Conservation (phyloP, 2,329 filamentous ascomycete genomes). For the Ophiostoma populinum region DNA sequence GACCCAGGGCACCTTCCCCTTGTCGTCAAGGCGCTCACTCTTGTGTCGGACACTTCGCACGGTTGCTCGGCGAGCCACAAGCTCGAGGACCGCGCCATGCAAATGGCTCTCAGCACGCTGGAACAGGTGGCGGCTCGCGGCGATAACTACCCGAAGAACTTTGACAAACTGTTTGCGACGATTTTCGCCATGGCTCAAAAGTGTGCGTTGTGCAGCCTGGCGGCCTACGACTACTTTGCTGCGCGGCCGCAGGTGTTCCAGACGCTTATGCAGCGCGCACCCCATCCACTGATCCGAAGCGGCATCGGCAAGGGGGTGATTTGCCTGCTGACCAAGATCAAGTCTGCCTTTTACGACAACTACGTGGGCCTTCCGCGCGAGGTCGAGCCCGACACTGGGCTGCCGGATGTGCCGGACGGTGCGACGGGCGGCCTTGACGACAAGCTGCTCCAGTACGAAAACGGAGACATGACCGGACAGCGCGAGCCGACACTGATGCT, state of each 20-base stretch:
- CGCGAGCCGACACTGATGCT: not conserved
- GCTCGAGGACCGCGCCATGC: slow-evolving; percentile 32
- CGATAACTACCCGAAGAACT: slow-evolving; percentile 52
- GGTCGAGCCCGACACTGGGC: too few relatives aligned
- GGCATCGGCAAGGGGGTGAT: slow-evolving; percentile 35
- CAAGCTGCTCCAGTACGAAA: slow-evolving; percentile 1
- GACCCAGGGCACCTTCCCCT: slow-evolving; percentile 56
- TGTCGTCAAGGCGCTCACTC: slow-evolving; percentile 42
- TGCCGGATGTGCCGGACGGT: too few relatives aligned
- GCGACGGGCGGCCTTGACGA: slow-evolving; percentile 15
- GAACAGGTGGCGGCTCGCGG: slow-evolving; percentile 57
- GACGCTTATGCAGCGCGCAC: slow-evolving; percentile 45
- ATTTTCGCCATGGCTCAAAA: slow-evolving; percentile 30
- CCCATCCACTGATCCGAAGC: slow-evolving; percentile 36
- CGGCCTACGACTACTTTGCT: slow-evolving; percentile 44
- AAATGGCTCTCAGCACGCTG: slow-evolving; percentile 44
- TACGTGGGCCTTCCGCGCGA: slow-evolving; percentile 26
- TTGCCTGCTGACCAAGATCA: slow-evolving; percentile 33
- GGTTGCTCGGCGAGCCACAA: slow-evolving; percentile 29
- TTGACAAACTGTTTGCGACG: slow-evolving; percentile 27
- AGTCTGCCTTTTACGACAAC: slow-evolving; percentile 24
- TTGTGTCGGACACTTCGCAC: slow-evolving; percentile 30
- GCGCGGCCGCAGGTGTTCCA: slow-evolving; percentile 39
- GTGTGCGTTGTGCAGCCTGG: slow-evolving; percentile 37
- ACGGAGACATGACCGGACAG: not conserved